Conservation (phyloP, 2,329 filamentous ascomycete species). For the Diplocarpon mali region DNA sequence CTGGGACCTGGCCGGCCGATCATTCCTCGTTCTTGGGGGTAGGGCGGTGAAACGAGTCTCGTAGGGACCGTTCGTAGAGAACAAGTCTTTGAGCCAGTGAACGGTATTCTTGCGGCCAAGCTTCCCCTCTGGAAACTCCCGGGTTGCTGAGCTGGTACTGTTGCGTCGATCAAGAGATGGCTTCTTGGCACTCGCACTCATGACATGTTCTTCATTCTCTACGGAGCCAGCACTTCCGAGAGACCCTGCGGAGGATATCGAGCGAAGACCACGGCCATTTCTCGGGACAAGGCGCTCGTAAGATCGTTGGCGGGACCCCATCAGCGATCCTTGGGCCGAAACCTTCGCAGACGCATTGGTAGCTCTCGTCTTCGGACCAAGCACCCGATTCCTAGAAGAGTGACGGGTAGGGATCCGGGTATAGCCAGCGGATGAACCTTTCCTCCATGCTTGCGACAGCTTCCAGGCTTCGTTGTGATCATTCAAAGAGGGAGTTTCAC, state of each 20-base stretch:
- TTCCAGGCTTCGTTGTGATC: slow-evolving; percentile 7
- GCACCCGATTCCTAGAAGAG: slow-evolving; percentile 16
- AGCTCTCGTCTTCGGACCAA: slow-evolving; percentile 8
- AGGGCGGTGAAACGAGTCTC: slow-evolving; percentile 22
- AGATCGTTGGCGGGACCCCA: slow-evolving; percentile 5
- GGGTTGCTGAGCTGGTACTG: slow-evolving; percentile 3
- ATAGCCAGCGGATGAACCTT: slow-evolving; percentile 5
- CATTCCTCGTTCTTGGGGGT: slow-evolving; percentile 17
- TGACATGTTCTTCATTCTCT: not conserved
- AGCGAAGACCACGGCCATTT: slow-evolving; percentile 6
- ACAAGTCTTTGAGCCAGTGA: slow-evolving; percentile 22
- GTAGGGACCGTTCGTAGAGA: slow-evolving; percentile 20
- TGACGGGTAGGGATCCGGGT: slow-evolving; percentile 12
- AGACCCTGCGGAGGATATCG: slow-evolving; percentile 13
- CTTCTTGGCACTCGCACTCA: not conserved
- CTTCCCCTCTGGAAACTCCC: slow-evolving; percentile 8
- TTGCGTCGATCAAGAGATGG: not conserved
- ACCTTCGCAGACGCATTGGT: slow-evolving; percentile 8
- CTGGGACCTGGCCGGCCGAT: slow-evolving; percentile 9
- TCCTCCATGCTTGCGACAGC: slow-evolving; percentile 5
- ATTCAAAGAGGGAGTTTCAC: slow-evolving; percentile 4
- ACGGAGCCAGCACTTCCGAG: slow-evolving; percentile 3
- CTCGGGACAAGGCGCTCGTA: slow-evolving; percentile 6
- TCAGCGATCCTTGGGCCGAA: slow-evolving; percentile 2
- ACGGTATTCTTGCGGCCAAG: slow-evolving; percentile 16